These are phyloP conservation scores for Atalantia buxifolia DNA, from an alignment of 345 rosid species.

Conservation along the genomic window DNA sequence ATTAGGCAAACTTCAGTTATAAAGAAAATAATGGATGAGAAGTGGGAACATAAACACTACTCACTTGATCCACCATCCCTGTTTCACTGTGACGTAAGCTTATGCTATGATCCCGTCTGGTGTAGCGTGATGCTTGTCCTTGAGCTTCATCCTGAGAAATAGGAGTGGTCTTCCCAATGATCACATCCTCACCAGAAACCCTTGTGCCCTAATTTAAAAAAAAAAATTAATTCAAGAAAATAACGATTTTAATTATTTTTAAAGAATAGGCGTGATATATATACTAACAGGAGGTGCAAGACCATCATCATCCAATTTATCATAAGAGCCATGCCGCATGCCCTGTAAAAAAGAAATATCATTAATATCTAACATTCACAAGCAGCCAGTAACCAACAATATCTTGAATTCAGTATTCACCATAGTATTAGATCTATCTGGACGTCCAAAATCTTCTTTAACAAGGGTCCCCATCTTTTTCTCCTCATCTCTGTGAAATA, in stretches of 20 bases:
- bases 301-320: constrained; percentile 97
- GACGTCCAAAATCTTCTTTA: constrained; percentile 96
- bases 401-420: constrained; percentile 33
- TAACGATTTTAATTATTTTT: neutral
- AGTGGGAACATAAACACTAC: constrained; percentile 3
- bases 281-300: constrained; percentile 93
- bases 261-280: neutral
- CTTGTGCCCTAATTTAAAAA: constrained; percentile 67
- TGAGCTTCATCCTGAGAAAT: constrained; percentile 89
- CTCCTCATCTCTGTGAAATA: constrained; percentile 79
- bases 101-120: constrained; percentile 93
- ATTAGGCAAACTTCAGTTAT: neutral
- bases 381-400: neutral
- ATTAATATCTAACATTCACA: constrained; percentile 11
- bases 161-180: constrained; percentile 95
- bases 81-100: constrained; percentile 96
- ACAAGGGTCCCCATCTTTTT: constrained; percentile 99
- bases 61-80: constrained; percentile 97
- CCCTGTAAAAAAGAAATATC: constrained; percentile 49
- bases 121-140: constrained; percentile 74
- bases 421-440: constrained; percentile 88
- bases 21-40: neutral
- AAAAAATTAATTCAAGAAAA: neutral
- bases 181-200: constrained; percentile 96
- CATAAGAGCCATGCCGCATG: constrained; percentile 98